Base-by-base conservation (phyloP, 441 rosid species). In the Gossypium laxum region DNA sequence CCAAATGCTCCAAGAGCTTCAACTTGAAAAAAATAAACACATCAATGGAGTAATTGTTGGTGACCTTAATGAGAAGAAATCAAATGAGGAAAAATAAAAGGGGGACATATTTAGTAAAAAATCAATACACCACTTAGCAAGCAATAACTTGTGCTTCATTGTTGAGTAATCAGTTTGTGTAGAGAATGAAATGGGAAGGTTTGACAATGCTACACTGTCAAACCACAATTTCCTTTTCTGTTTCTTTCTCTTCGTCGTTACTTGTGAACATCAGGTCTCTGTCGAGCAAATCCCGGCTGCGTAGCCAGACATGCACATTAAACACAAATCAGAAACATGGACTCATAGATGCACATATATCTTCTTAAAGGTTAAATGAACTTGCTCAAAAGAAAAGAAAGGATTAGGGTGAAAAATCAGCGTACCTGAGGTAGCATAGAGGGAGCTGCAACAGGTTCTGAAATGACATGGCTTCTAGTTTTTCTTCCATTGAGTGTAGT, bases 361-460 rank as follows among this genome's bases (percentile, higher is more conserved):
- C 45, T 7, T 2, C 45, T 67, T 50, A 26, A 15, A 28, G 26
- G 4, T 22, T 15, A 45, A 66, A 47, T 6, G 43, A 66, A 47
- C 22, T 38, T 24, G 26, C 41, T 6, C 21, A n/a, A 47, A 28
- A 28, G 11, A 45, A 48, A 58, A 66, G 54, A 67, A 41, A 43
- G 32, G 38, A 38, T 43, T 63, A 2, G 14, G 41, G 55, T 50
- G 3, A 30, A 21, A 30, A 15, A 32, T 28, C 3, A 71, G 24
- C 26, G 54, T 77, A 90, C 97, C 96, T 91, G 98, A 82, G 91
- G 97, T 78, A 93, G 90, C 92, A 88, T 80, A 68, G 98, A 92
- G 55, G 96, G 98, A 71, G 81, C 85, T 69, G 78, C 79, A 45
- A 80, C 78, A 69, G 86, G 78, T 69, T 84, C 88, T 48, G 83